Evolutionary conservation across 768 basidiomycete species (phyloP).

Genomic region (Rhodotorula sphaerocarpa): DNA sequence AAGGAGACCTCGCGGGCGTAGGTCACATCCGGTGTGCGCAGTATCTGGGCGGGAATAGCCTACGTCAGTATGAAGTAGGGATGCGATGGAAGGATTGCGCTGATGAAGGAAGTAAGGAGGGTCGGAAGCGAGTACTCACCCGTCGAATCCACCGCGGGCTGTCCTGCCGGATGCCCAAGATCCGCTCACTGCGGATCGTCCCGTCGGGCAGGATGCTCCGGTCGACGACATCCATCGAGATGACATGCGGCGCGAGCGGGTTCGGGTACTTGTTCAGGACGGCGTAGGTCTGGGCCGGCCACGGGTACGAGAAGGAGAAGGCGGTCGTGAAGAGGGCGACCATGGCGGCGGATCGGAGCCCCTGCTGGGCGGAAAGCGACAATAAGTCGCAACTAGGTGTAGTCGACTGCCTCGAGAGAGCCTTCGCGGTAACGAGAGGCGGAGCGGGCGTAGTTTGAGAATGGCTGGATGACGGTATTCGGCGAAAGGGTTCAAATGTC

Average conservation of each 20-base stretch:
- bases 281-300: slow-evolving; percentile 32
- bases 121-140: slow-evolving; percentile 1
- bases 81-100: no score
- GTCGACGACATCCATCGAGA: slow-evolving; percentile 30
- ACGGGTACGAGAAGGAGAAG: slow-evolving; percentile 24
- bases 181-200: slow-evolving; percentile 31
- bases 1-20: slow-evolving; percentile 35
- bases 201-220: slow-evolving; percentile 27
- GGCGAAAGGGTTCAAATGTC: no score
- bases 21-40: slow-evolving; percentile 29
- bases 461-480: no score
- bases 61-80: background rate
- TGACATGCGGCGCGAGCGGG: slow-evolving; percentile 33
- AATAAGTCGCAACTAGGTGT: no score
- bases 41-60: slow-evolving; percentile 8
- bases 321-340: slow-evolving; percentile 30
- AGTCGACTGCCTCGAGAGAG: no score
- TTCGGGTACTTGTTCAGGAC: slow-evolving; percentile 37
- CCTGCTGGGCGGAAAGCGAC: no score
- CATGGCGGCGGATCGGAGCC: no score
- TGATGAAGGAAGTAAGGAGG: background rate
- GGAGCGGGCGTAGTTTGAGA: no score
- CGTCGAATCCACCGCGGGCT: slow-evolving; percentile 30
- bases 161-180: slow-evolving; percentile 32
- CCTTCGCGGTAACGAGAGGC: no score